Evolutionary conservation across 73 alveolate genomes (phyloP).

Genomic region (Symbiodinium natans): DNA sequence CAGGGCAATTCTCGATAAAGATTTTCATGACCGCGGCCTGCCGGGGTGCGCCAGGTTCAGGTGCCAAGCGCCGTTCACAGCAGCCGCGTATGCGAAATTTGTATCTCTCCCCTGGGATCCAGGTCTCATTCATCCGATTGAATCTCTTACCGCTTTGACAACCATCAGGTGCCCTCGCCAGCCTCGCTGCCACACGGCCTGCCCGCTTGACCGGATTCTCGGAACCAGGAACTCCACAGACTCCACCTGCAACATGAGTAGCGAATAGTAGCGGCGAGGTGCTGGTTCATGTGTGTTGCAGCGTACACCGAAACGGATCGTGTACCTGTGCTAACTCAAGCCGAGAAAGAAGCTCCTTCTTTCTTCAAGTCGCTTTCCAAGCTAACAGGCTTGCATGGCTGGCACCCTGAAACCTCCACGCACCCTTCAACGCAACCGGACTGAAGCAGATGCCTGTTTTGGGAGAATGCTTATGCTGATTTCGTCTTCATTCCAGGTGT

Average conservation of each 20-base stretch:
- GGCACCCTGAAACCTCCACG: too few relatives aligned
- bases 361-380: too few relatives aligned
- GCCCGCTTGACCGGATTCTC: constrained; percentile 48
- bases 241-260: constrained; percentile 62
- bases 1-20: too few relatives aligned
- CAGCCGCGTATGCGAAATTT: constrained; percentile 85
- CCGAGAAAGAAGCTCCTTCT: too few relatives aligned
- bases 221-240: constrained; percentile 90
- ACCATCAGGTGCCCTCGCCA: neutral
- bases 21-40: neutral
- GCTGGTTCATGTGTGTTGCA: neutral
- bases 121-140: neutral
- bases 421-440: too few relatives aligned
- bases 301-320: too few relatives aligned
- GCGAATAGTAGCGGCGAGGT: too few relatives aligned
- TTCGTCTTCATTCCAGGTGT: too few relatives aligned
- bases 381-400: too few relatives aligned
- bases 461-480: too few relatives aligned
- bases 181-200: constrained; percentile 90
- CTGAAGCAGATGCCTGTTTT: too few relatives aligned
- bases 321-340: too few relatives aligned
- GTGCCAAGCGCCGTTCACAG: constrained; percentile 57
- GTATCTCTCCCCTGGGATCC: constrained; percentile 29
- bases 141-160: neutral
- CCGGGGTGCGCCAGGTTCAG: constrained; percentile 45